Evolutionary conservation across 2,329 filamentous ascomycete species (phyloP), one percentile per base, ranked within the genome.

Genomic region (Pseudogymnoascus sp.): DNA sequence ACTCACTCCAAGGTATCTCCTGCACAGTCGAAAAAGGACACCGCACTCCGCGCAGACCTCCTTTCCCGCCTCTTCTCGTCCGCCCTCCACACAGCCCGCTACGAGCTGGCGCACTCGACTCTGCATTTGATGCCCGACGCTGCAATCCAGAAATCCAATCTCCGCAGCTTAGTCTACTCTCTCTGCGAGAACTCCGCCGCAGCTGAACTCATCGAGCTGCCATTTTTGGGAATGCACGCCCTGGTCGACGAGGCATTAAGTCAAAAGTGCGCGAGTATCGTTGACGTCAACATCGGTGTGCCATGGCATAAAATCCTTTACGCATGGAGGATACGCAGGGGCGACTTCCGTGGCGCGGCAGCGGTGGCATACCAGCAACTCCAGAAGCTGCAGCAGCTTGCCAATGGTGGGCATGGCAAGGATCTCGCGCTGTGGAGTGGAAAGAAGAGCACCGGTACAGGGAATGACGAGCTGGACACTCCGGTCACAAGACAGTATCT

Each of bases 261-360:
- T 5, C 84, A 87, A 37, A 85, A 90, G 69, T 91, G 90, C 72
- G 84, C 84, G 67, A 83, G 84, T 63, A 85, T 88, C 37, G 79
- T 85, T 46, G 88, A 91, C 63, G 83, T 91, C 38, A 80, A 78
- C 63, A 79, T 77, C 40, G 85, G 84, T 8, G 83, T 86, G 0
- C 89, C 91, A 3, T 96, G 93, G 72, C 90, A 95, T 72, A 90
- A 93, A 70, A 88, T 97, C 63, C 84, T 97, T 59, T 96, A 97
- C 74, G 88, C 93, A 2, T 97, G 93, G 85, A 87, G 95, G 61
- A 88, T 96, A 68, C 88, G 88, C n/a, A 28, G 46, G 68, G 86
- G 86, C 70, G 90, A 97, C 77, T 96, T 92, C 80, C 90, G 93
- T 49, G 95, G 93, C 60, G 87, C 84, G 1, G 86, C 87, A 2